Base-by-base conservation (phyloP, 768 basidiomycete genomes). In the Rhodotorula kratochvilovae region DNA sequence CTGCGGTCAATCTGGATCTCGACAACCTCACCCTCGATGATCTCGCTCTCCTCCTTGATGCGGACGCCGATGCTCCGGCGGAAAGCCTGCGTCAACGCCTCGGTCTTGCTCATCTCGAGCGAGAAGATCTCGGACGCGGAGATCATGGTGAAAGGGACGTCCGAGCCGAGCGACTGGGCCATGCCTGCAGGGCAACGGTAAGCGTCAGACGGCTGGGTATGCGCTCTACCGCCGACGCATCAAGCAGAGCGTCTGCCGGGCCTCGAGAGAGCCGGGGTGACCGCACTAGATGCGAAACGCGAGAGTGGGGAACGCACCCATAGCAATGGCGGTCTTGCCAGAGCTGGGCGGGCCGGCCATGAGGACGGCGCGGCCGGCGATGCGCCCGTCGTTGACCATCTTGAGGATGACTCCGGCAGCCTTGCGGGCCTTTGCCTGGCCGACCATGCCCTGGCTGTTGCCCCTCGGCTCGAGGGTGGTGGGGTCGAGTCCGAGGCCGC, bases 1-100 rank as follows among this genome's bases (percentile, higher is more conserved):
- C 91, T 94, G 55, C 94, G 85, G 83, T 99, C 96, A 69, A 99
- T 95, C 80, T 97, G 94, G 75, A 98, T 94, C 82, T 99, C 95
- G 12, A 98, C 92, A 15, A 99, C 92, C 80, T 99, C 95, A 63
- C 96, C 96, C 79, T 96, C 93, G 73, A 98, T 93, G 61, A 99
- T 85, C 78, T 99, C 96, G 5, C 90, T 90, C 83, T 98, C 95
- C 79, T 98, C 96, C 80, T 91, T 95, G 79, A 99, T 97, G 57
- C 95, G 85, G 2, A 99, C 93, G 27, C 95, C 96, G 78, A 99
- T 99, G 78, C 92, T 92, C 77, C 95, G 84, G 76, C 95, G 85
- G 82, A 99, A 91, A 0, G 94, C 92, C 80, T 98, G 95, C 1
- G 94, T 98, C 70, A 99, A 85, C 31, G 93, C 93, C 80, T 99